Conservation (phyloP, 2,329 filamentous ascomycete genomes). For the Orbilia brochopaga region DNA sequence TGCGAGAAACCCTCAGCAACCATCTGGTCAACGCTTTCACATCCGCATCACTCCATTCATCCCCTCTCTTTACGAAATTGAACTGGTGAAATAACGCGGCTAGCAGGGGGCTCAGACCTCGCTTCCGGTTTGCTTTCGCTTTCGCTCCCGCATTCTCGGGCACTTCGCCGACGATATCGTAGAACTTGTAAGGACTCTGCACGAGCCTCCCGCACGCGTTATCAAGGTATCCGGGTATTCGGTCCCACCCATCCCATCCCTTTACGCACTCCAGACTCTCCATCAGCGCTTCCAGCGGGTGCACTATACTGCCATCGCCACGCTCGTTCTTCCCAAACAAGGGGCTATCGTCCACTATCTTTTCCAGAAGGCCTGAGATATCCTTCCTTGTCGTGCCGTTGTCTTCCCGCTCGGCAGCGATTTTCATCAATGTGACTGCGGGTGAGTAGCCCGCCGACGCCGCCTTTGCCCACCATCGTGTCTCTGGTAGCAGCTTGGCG, state of each 20-base stretch:
- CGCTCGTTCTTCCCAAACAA: constrained; percentile 25
- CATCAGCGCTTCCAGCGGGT: constrained; percentile 35
- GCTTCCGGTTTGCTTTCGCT: not conserved
- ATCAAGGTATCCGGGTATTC: constrained; percentile 40
- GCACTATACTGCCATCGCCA: not conserved
- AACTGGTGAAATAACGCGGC: constrained; percentile 46
- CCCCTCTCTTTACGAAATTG: constrained; percentile 34
- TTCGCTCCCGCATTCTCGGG: not conserved
- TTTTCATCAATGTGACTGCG: constrained; percentile 34
- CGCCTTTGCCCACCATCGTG: constrained; percentile 55
- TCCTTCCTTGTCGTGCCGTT: constrained; percentile 10
- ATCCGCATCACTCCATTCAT: constrained; percentile 14
- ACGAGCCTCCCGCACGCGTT: constrained; percentile 36
- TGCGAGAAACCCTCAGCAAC: constrained; percentile 30
- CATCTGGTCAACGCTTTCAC: constrained; percentile 17
- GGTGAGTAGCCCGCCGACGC: constrained; percentile 29
- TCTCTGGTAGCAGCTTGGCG: constrained; percentile 53
- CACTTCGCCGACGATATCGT: constrained; percentile 41
- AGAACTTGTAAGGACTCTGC: constrained; percentile 44
- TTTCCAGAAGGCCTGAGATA: constrained; percentile 23
- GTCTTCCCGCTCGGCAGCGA: constrained; percentile 9
- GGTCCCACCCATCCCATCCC: constrained; percentile 19
- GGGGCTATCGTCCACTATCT: constrained; percentile 41
- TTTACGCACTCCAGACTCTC: constrained; percentile 34
- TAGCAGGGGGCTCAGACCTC: constrained; percentile 18